Conservation (phyloP, 345 rosid genomes). For the Pelargonium nanum region DNA sequence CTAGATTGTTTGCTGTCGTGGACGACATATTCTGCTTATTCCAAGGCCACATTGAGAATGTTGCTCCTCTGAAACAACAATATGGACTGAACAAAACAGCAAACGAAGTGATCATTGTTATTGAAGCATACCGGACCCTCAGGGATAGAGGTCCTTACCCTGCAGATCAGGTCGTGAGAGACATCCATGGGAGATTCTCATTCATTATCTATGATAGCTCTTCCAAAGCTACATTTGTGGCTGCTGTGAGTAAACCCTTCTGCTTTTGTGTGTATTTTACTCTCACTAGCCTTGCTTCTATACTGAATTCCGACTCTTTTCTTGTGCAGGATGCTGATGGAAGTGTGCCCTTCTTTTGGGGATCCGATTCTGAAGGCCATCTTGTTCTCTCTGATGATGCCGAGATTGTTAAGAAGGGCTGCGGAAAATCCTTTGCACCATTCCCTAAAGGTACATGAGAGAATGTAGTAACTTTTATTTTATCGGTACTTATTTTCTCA, state of each 20-base stretch:
- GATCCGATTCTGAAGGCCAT: constrained; percentile 72
- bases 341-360: constrained; percentile 82
- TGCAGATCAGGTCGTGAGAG: constrained; percentile 87
- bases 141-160: constrained; percentile 97
- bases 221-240: constrained; percentile 51
- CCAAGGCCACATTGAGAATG: constrained; percentile 86
- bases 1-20: constrained; percentile 75
- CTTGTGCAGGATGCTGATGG: constrained; percentile 69
- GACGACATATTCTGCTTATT: constrained; percentile 94
- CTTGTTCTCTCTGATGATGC: constrained; percentile 67
- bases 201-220: constrained; percentile 68
- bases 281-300: not conserved
- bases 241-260: constrained; percentile 42
- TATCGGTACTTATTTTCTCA: not conserved
- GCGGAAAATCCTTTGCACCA: constrained; percentile 91
- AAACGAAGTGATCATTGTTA: constrained; percentile 74
- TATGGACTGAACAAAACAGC: constrained; percentile 84
- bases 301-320: not conserved
- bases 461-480: not conserved
- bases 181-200: constrained; percentile 63
- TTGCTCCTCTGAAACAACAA: constrained; percentile 79
- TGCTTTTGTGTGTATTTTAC: not conserved
- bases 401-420: constrained; percentile 59
- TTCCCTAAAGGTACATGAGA: constrained; percentile 70
- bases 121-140: constrained; percentile 86